Conservation (phyloP, 768 basidiomycete genomes). For the Cyclocybe aegerita region DNA sequence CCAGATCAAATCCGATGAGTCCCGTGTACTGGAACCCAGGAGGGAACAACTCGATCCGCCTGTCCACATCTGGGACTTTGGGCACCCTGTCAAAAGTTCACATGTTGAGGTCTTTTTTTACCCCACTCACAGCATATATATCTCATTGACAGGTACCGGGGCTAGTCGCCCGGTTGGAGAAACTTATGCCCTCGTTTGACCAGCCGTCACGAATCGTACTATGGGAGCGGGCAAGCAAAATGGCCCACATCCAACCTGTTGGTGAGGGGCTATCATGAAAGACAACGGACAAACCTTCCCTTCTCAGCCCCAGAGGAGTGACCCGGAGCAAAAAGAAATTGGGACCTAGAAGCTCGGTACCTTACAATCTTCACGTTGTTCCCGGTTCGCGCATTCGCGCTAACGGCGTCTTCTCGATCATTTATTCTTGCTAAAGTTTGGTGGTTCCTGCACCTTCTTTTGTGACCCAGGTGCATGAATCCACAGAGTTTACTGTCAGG, state of each 20-base stretch:
- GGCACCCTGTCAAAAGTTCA: conserved; percentile 28
- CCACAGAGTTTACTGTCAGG: too few relatives aligned
- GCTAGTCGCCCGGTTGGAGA: conserved; percentile 17
- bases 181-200: not conserved
- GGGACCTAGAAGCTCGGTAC: conserved; percentile 17
- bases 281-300: too few relatives aligned
- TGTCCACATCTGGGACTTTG: conserved; percentile 31
- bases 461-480: not conserved
- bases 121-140: conserved; percentile 19
- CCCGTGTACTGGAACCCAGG: conserved; percentile 28
- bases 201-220: not conserved
- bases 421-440: conserved; percentile 9
- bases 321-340: not conserved
- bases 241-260: too few relatives aligned
- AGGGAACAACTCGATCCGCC: conserved; percentile 33
- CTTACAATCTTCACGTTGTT: conserved; percentile 4
- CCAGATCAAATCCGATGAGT: conserved; percentile 33
- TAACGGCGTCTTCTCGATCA: conserved; percentile 19
- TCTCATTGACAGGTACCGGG: conserved; percentile 21
- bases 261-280: too few relatives aligned
- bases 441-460: conserved; percentile 15
- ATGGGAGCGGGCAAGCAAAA: not conserved
- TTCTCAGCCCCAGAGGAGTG: not conserved
- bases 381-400: conserved; percentile 7
- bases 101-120: conserved; percentile 24